Percentiles rank a stretch among this genome's conserved stretches.
phyloP scores from a whole-genome alignment of 176 grass and related monocot genomes.

The Zea luxurians region DNA sequence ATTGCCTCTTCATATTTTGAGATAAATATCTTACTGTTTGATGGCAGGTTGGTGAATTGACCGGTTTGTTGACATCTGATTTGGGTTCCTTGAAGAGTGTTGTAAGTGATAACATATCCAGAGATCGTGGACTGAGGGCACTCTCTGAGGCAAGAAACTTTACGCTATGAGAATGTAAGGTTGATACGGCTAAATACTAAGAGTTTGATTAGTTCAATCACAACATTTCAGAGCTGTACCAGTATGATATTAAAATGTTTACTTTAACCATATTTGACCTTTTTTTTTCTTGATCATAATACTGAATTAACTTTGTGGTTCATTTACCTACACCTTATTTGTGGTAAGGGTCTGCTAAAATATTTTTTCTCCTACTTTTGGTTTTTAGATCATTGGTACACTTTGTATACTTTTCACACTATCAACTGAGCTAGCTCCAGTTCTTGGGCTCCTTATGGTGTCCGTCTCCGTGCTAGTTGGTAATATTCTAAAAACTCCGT shows the following conservation, averaged over 20 bases:
- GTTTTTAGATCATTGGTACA: constrained; percentile 82
- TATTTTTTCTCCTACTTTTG: constrained; percentile 10
- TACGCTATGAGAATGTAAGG: constrained; percentile 56
- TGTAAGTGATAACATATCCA: constrained; percentile 95
- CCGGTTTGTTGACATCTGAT: constrained; percentile 92
- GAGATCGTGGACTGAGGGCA: constrained; percentile 93
- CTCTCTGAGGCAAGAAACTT: constrained; percentile 92
- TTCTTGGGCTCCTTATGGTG: constrained; percentile 83
- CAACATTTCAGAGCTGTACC: constrained; percentile 31
- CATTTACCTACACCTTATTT: constrained; percentile 21
- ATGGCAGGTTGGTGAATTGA: constrained; percentile 89
- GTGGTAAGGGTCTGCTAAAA: constrained; percentile 26
- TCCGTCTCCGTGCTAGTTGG: constrained; percentile 81
- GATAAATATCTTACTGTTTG: constrained; percentile 31
- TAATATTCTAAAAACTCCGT: constrained; percentile 52
- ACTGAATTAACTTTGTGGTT: not conserved
- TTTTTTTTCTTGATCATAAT: constrained; percentile 35
- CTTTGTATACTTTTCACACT: constrained; percentile 90
- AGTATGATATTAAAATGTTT: constrained; percentile 4
- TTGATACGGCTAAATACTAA: constrained; percentile 54
- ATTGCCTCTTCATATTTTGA: not conserved
- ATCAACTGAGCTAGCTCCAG: constrained; percentile 88
- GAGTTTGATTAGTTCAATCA: constrained; percentile 44
- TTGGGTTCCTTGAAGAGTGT: constrained; percentile 86
- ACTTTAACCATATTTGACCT: constrained; percentile 13